A percentile compares a stretch with the other conserved stretches of the same genome.
Conservation (phyloP, 371 early-diverging fungal genomes). For the Mortierella sp. region DNA sequence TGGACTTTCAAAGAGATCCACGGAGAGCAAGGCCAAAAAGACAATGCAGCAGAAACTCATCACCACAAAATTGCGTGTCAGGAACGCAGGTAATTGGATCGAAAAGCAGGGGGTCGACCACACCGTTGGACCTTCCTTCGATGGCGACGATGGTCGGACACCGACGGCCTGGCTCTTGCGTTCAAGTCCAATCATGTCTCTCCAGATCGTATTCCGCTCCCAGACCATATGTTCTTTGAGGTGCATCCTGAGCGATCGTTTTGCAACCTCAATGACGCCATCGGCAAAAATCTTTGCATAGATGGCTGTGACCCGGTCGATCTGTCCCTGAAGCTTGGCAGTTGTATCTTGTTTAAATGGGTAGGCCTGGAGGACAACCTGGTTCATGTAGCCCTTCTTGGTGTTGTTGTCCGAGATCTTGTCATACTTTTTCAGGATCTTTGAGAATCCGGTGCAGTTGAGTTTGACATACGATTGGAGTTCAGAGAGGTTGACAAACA, state of each 20-base stretch:
- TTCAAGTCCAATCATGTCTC: slow-evolving; percentile 95
- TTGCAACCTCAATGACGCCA: slow-evolving; percentile 69
- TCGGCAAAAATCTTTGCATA: slow-evolving; percentile 67
- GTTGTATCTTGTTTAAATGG: slow-evolving; percentile 73
- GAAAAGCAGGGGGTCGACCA: slow-evolving; percentile 61
- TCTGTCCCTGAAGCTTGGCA: slow-evolving; percentile 65
- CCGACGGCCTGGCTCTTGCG: slow-evolving; percentile 80
- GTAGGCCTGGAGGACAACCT: slow-evolving; percentile 71
- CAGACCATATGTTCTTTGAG: slow-evolving; percentile 93
- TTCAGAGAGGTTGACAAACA: slow-evolving; percentile 85
- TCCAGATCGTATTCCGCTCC: slow-evolving; percentile 98
- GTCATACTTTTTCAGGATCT: slow-evolving; percentile 97
- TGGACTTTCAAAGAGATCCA: slow-evolving; percentile 64
- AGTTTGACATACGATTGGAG: slow-evolving; percentile 91
- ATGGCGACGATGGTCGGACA: slow-evolving; percentile 53
- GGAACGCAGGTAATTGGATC: slow-evolving; percentile 54
- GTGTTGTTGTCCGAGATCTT: slow-evolving; percentile 75
- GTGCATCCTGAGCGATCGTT: slow-evolving; percentile 79
- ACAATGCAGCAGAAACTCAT: slow-evolving; percentile 60
- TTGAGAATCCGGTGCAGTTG: slow-evolving; percentile 95
- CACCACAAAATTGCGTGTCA: slow-evolving; percentile 53
- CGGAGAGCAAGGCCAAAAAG: slow-evolving; percentile 63
- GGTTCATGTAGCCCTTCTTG: slow-evolving; percentile 56
- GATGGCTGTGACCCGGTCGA: slow-evolving; percentile 65
- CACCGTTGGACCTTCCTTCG: slow-evolving; percentile 15